Conservation (phyloP, 129 eudicot genomes). For the Centaurea solstitialis region DNA sequence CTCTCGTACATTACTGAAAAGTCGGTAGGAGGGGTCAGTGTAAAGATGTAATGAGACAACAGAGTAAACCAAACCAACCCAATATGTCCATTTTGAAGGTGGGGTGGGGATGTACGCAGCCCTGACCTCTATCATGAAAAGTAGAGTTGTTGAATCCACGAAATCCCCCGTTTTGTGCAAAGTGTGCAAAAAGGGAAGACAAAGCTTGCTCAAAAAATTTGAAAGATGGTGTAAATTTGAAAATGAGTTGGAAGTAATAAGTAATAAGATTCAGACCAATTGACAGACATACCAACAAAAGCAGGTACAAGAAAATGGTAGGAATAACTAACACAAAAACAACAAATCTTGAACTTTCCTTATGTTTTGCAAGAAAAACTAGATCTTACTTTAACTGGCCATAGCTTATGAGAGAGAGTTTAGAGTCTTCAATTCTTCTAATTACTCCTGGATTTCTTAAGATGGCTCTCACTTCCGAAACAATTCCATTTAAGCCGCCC, state of each 20-base stretch:
- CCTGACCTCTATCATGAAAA: not conserved
- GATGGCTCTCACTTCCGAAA: conserved; percentile 61
- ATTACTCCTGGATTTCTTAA: conserved; percentile 62
- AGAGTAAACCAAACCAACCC: not conserved
- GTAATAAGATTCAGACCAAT: not conserved
- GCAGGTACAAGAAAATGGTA: not conserved
- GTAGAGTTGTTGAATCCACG: not conserved
- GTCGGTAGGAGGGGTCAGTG: not conserved
- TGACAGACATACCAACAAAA: not conserved
- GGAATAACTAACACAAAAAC: not conserved
- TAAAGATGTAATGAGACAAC: not conserved
- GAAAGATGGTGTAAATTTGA: not conserved
- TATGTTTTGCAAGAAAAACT: conserved; percentile 6
- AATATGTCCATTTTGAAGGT: not conserved
- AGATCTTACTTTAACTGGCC: conserved; percentile 68
- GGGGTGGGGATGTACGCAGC: not conserved
- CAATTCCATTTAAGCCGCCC: conserved; percentile 64
- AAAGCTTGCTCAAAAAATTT: not conserved
- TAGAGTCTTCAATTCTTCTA: conserved; percentile 46
- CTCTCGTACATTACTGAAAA: conserved; percentile 61
- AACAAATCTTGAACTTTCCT: conserved; percentile 6
- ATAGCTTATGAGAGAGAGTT: conserved; percentile 64
- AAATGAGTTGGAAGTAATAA: not conserved
- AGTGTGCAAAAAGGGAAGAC: not conserved
- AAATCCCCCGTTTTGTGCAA: not conserved